Percentiles rank a stretch among this genome's conserved stretches.
These are phyloP conservation scores for Flagelloscypha sp. DNA, from an alignment of 768 basidiomycete genomes.

Conservation along the genomic window DNA sequence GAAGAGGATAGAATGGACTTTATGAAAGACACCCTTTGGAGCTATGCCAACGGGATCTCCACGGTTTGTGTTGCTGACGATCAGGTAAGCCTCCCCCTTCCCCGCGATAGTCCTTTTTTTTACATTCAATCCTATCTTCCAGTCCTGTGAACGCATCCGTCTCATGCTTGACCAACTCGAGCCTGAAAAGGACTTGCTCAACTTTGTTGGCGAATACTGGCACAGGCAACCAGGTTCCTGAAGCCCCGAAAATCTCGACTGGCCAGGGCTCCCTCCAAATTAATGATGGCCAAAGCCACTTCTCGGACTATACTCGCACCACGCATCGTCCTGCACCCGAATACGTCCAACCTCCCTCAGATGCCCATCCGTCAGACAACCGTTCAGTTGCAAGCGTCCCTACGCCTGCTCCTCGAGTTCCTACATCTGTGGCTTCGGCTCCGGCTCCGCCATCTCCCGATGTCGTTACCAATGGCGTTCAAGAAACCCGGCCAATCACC, in stretches of 20 bases:
- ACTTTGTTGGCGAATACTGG: slow-evolving; percentile 58
- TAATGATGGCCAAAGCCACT: slow-evolving; percentile 33
- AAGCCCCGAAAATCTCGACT: slow-evolving; percentile 51
- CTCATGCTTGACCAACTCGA: slow-evolving; percentile 63
- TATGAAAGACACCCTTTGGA: slow-evolving; percentile 93
- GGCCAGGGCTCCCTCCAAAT: slow-evolving; percentile 57
- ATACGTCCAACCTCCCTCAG: too few species aligned
- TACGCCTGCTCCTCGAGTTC: too few species aligned
- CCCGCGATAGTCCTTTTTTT: slow-evolving; percentile 2
- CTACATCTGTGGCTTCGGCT: too few species aligned
- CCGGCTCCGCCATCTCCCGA: too few species aligned
- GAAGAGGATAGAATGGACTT: slow-evolving; percentile 94
- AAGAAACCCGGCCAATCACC: too few species aligned
- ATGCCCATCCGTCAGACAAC: too few species aligned
- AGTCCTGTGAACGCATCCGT: slow-evolving; percentile 68
- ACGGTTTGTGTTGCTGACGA: slow-evolving; percentile 94
- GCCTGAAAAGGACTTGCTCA: slow-evolving; percentile 54
- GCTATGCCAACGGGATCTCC: slow-evolving; percentile 92
- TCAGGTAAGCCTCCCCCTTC: slow-evolving; percentile 49
- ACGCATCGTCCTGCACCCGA: too few species aligned
- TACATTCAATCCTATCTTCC: slow-evolving; percentile 1
- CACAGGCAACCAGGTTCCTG: slow-evolving; percentile 57
- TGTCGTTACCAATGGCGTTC: too few species aligned
- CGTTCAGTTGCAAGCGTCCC: too few species aligned
- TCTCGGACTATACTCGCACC: slow-evolving; percentile 32